A percentile compares a stretch with the other conserved stretches of the same genome.
These are phyloP conservation scores for Cryomyces minteri DNA, from an alignment of 495 filamentous ascomycete species.

Conservation along the genomic window DNA sequence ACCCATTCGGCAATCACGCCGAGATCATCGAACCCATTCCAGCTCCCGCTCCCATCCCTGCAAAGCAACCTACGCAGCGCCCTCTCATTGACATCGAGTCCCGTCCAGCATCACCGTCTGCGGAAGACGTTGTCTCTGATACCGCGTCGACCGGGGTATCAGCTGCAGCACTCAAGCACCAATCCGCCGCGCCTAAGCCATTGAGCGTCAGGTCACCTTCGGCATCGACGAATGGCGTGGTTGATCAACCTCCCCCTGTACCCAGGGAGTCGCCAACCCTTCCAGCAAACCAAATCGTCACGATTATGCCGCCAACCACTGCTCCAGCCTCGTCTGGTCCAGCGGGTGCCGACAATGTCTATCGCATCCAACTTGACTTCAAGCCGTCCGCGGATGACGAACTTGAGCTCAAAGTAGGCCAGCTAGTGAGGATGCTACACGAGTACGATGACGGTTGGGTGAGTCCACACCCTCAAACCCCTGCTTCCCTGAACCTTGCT, in stretches of 20 bases:
- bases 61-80: conserved; percentile 6
- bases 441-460: conserved; percentile 99
- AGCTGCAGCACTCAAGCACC: too few species aligned
- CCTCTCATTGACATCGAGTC: not conserved
- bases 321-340: conserved; percentile 31
- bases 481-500: not conserved
- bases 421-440: conserved; percentile 73
- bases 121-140: too few species aligned
- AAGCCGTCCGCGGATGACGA: conserved; percentile 86
- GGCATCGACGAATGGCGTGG: too few species aligned
- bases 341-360: conserved; percentile 29
- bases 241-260: too few species aligned
- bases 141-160: too few species aligned
- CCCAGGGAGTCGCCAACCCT: too few species aligned
- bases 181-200: too few species aligned
- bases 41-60: conserved; percentile 3
- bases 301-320: conserved; percentile 32
- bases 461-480: conserved; percentile 19
- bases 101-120: not conserved
- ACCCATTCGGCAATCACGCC: conserved; percentile 34
- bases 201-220: too few species aligned
- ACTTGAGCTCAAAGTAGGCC: conserved; percentile 56
- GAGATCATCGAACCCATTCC: conserved; percentile 19
- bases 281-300: not conserved
- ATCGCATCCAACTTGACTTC: conserved; percentile 93